Conservation (phyloP, 2,329 filamentous ascomycete species). For the Colletotrichum lindemuthianum region DNA sequence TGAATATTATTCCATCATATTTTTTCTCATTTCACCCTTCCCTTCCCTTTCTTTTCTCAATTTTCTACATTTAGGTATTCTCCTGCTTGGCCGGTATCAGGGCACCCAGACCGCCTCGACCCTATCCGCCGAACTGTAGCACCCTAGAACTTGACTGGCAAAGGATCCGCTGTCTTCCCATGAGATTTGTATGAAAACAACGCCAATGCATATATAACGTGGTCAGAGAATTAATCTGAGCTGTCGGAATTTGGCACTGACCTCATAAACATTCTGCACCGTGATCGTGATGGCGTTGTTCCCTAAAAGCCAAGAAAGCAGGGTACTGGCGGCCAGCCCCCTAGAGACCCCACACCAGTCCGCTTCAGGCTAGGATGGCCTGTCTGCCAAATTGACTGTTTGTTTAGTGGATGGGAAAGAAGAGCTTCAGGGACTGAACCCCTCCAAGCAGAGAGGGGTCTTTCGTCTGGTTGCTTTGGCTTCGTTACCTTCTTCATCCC, state of each 20-base stretch:
- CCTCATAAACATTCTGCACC: background rate
- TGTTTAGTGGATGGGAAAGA: conserved; percentile 4
- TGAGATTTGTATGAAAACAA: background rate
- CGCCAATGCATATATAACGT: too few relatives aligned
- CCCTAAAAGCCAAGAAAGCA: background rate
- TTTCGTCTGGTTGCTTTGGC: background rate
- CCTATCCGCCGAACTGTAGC: too few relatives aligned
- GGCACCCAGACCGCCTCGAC: too few relatives aligned
- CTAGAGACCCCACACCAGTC: conserved; percentile 31
- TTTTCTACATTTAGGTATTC: too few relatives aligned
- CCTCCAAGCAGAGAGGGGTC: conserved; percentile 16
- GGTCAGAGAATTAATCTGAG: background rate
- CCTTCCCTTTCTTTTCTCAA: too few relatives aligned
- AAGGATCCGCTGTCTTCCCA: background rate
- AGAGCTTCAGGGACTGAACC: conserved; percentile 28
- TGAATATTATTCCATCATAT: too few relatives aligned
- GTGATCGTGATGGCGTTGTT: background rate
- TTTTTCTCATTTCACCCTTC: too few relatives aligned
- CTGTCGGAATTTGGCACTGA: background rate
- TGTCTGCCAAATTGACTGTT: conserved; percentile 23
- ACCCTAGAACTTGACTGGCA: too few relatives aligned
- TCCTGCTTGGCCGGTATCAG: too few relatives aligned
- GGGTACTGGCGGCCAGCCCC: conserved; percentile 11
- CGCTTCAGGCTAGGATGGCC: conserved; percentile 13
- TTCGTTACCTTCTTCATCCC: conserved; percentile 22